A percentile compares a stretch with the other conserved stretches of the same genome.
These are phyloP conservation scores for Artemisia tridentata DNA, from an alignment of 129 eudicot genomes.

Conservation along the genomic window DNA sequence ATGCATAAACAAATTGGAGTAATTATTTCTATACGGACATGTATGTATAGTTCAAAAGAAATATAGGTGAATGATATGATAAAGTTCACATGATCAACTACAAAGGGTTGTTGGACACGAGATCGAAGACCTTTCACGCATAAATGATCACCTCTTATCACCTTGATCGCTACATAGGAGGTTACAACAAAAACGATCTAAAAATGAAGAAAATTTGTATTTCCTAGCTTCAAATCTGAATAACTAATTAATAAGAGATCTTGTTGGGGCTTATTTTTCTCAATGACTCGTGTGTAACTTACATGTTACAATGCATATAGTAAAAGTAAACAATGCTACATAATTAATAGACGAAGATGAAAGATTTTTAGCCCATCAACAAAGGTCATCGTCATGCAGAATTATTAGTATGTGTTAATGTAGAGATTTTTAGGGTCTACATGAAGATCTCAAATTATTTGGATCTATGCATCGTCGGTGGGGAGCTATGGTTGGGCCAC, in stretches of 20 bases:
- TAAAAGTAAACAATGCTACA: slow-evolving; percentile 9
- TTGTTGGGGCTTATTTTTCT: neutral
- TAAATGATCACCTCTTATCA: too few relatives aligned
- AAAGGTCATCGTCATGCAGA: neutral
- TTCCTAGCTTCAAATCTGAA: neutral
- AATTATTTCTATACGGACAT: too few relatives aligned
- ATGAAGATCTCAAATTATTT: slow-evolving; percentile 29
- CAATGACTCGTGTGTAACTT: neutral
- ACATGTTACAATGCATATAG: slow-evolving; percentile 9
- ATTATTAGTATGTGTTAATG: slow-evolving; percentile 23
- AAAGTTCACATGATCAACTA: too few relatives aligned
- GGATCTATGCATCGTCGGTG: slow-evolving; percentile 33
- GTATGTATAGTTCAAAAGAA: too few relatives aligned
- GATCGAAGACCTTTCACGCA: too few relatives aligned
- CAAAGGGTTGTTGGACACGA: too few relatives aligned
- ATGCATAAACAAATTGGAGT: too few relatives aligned
- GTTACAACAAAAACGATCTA: too few relatives aligned
- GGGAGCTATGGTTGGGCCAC: slow-evolving; percentile 30
- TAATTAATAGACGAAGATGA: slow-evolving; percentile 12
- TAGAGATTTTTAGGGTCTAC: slow-evolving; percentile 34
- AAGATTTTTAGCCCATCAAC: neutral
- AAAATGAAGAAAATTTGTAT: neutral
- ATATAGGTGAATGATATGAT: neutral
- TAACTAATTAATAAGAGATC: too few relatives aligned
- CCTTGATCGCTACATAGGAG: too few relatives aligned